These are phyloP conservation scores for Oryza australiensis DNA, from an alignment of 176 grass and related monocot species.

Conservation along the genomic window DNA sequence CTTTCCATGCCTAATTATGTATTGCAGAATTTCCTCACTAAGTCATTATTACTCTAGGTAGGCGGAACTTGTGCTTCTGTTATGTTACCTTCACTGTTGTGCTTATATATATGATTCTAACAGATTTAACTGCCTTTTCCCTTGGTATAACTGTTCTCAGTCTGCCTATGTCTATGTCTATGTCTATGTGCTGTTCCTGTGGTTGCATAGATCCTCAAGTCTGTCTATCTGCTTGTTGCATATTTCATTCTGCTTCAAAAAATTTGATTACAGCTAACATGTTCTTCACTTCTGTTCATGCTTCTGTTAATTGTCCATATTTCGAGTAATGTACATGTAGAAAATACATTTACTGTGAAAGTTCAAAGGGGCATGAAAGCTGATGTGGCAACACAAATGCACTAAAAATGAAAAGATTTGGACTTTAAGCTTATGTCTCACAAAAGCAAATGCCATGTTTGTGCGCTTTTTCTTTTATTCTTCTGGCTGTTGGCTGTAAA, in stretches of 20 bases:
- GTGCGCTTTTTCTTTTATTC: not conserved
- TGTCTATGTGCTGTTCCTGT: not conserved
- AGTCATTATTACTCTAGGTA: not conserved
- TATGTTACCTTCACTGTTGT: not conserved
- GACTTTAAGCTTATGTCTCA: not conserved
- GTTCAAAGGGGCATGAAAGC: not conserved
- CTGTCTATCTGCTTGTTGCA: not conserved
- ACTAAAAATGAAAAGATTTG: not conserved
- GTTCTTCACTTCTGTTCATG: not conserved
- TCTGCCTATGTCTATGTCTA: not conserved
- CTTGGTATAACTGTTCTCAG: not conserved
- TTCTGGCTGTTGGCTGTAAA: conserved; percentile 7
- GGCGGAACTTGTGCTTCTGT: not conserved
- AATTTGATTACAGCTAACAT: not conserved
- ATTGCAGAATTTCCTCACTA: not conserved
- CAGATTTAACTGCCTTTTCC: not conserved
- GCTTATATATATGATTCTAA: not conserved
- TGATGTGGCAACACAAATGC: not conserved
- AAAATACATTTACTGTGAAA: not conserved
- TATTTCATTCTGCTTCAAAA: not conserved
- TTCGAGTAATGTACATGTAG: not conserved
- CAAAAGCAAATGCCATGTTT: conserved; percentile 6
- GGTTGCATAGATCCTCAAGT: conserved; percentile 9
- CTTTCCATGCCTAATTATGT: conserved; percentile 3
- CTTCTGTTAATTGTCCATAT: not conserved